phyloP scores from a whole-genome alignment of 225 moss, liverwort and hornwort genomes.

The Takakia lepidozioides region DNA sequence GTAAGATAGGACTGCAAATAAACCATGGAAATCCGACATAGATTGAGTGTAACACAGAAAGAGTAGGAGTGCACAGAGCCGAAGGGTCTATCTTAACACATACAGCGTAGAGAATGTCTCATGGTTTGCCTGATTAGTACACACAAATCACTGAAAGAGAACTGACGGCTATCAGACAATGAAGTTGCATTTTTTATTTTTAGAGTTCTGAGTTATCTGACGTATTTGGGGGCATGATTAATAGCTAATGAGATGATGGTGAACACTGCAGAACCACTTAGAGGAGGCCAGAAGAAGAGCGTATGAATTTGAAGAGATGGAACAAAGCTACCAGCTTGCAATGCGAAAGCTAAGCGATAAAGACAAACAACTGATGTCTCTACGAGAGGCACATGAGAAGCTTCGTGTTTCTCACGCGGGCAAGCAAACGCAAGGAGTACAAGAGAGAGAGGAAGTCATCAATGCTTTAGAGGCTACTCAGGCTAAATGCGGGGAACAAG shows the following conservation, averaged over 20 bases:
- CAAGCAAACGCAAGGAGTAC: constrained; percentile 29
- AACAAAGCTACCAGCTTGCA: constrained; percentile 42
- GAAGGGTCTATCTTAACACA: neutral
- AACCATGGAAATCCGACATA: neutral
- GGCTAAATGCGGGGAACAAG: constrained; percentile 37
- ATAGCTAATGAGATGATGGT: too few species aligned
- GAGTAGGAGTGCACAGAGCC: constrained; percentile 1
- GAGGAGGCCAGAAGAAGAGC: constrained; percentile 20
- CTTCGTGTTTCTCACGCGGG: constrained; percentile 31
- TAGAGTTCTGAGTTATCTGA: neutral
- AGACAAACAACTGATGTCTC: constrained; percentile 27
- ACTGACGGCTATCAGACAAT: neutral
- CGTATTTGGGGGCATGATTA: too few species aligned
- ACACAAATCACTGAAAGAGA: neutral
- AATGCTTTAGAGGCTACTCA: constrained; percentile 46
- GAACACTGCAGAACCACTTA: constrained; percentile 14
- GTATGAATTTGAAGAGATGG: constrained; percentile 56
- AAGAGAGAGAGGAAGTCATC: constrained; percentile 55
- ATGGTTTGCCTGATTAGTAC: too few species aligned
- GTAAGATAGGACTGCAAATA: neutral
- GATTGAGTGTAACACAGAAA: too few species aligned
- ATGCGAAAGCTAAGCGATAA: constrained; percentile 41
- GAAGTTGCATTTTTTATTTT: neutral
- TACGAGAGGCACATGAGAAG: constrained; percentile 57
- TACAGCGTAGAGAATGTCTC: too few species aligned